Evolutionary conservation across 495 filamentous ascomycete species (phyloP).

Genomic region (Penicillium bovifimosum): DNA sequence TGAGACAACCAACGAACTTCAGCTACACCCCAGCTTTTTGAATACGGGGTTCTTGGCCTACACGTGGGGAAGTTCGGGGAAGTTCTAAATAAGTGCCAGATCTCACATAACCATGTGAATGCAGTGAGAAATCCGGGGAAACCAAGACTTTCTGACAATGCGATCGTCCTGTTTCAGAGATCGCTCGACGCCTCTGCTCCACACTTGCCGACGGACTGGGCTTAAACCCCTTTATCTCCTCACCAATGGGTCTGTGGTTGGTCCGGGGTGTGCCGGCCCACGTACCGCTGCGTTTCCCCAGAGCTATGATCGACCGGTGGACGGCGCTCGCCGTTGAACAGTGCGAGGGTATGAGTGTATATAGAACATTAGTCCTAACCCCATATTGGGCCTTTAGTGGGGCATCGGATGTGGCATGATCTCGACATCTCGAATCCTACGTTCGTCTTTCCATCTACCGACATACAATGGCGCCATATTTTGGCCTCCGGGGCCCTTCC

Average conservation of each 20-base stretch:
- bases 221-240: not conserved
- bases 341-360: not conserved
- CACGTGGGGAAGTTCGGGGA: slow-evolving; percentile 15
- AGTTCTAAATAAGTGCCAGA: slow-evolving; percentile 26
- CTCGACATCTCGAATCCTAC: not conserved
- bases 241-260: slow-evolving; percentile 7
- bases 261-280: slow-evolving; percentile 6
- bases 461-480: slow-evolving; percentile 16
- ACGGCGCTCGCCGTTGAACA: slow-evolving; percentile 8
- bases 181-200: not conserved
- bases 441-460: not conserved
- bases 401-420: slow-evolving; percentile 4
- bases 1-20: not conserved
- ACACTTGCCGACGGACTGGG: not conserved
- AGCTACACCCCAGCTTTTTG: not conserved
- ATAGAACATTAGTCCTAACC: slow-evolving; percentile 8
- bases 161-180: not conserved
- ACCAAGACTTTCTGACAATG: slow-evolving; percentile 15
- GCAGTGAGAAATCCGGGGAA: slow-evolving; percentile 56
- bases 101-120: not conserved
- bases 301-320: slow-evolving; percentile 1
- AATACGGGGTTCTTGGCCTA: not conserved
- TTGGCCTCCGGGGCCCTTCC: slow-evolving; percentile 25
- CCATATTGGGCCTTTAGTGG: not conserved
- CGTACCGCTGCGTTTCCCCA: not conserved